Conservation (phyloP, 225 moss, liverwort and hornwort species). For the Takakia lepidozioides region DNA sequence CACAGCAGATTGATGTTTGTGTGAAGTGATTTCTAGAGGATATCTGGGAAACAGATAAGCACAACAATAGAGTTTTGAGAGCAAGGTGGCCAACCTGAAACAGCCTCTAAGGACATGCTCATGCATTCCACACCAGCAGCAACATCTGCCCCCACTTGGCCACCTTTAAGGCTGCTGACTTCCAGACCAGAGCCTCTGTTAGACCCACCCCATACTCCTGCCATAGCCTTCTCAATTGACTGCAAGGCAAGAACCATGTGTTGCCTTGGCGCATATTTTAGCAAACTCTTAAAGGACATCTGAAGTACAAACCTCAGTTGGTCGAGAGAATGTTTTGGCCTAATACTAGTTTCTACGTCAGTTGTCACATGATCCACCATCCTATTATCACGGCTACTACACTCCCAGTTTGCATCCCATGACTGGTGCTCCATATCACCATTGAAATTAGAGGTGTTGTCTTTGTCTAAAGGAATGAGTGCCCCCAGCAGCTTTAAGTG, state of each 20-base stretch:
- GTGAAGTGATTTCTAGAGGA: too few relatives aligned
- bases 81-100: constrained; percentile 54
- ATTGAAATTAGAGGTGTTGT: constrained; percentile 9
- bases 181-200: constrained; percentile 43
- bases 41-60: too few relatives aligned
- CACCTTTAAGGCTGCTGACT: constrained; percentile 19
- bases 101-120: constrained; percentile 63
- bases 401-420: constrained; percentile 28
- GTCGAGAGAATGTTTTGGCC: constrained; percentile 1
- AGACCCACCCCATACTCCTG: constrained; percentile 54
- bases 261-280: constrained; percentile 72
- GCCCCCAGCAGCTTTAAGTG: constrained; percentile 72
- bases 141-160: constrained; percentile 44
- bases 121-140: constrained; percentile 83
- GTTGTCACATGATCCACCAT: neutral
- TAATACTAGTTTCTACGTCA: constrained; percentile 5
- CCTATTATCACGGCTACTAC: neutral
- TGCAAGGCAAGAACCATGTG: constrained; percentile 81
- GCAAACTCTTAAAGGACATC: constrained; percentile 54
- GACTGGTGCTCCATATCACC: constrained; percentile 7
- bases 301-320: constrained; percentile 26
- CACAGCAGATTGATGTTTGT: too few relatives aligned
- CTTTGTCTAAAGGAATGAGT: constrained; percentile 18
- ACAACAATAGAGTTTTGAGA: too few relatives aligned
- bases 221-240: constrained; percentile 68